Base-by-base conservation (phyloP, 2,329 filamentous ascomycete genomes). In the Penicillium crustosum region DNA sequence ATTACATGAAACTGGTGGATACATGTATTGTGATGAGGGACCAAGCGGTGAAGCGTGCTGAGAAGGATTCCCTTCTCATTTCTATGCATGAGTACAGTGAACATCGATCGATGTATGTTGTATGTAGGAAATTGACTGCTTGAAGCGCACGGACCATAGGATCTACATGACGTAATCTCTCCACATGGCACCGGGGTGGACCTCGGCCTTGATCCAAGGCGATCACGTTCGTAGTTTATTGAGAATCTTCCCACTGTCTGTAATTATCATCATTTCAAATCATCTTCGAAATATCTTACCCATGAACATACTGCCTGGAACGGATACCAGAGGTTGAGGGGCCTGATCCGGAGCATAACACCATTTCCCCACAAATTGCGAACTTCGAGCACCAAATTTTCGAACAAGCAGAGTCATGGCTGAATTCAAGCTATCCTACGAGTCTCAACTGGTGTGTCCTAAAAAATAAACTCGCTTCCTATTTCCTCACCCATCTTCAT, bases 401-500 rank as follows among this genome's bases (percentile, higher is more conserved):
- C 4, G 10, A 31, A 12, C 10, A 6, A 52, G 15, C 25, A 48
- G 33, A 54, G 29, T 4, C 78, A 75, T 93, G 93, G 44, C 85
- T 80, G 35, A 86, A 84, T 54, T 89, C 73, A 66, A 92, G 91
- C 71, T 91, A 85, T 64, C 82, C 86, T 62, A 93, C 82, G 49
- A 69, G 56, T 68, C 68, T 4, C 61, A 70, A 41, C 57, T 70
- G 60, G 68, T 70, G 58, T 15, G 59, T 60, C 13, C n/a, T 25
- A 51, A 31, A 33, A 33, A 33, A 27, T 2, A 13, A 51, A 6
- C 9, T 12, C 1, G 12, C 15, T 21, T 21, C 36, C 4, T 17
- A 21, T 29, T 6, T 21, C 5, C 17, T n/a, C 17, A 29, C 21
- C 19, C 35, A 43, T 48, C 55, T 53, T 12, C 55, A 49, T 36